These are phyloP conservation scores for Oxyria digyna DNA, from an alignment of 148 eudicot genomes.

Conservation along the genomic window DNA sequence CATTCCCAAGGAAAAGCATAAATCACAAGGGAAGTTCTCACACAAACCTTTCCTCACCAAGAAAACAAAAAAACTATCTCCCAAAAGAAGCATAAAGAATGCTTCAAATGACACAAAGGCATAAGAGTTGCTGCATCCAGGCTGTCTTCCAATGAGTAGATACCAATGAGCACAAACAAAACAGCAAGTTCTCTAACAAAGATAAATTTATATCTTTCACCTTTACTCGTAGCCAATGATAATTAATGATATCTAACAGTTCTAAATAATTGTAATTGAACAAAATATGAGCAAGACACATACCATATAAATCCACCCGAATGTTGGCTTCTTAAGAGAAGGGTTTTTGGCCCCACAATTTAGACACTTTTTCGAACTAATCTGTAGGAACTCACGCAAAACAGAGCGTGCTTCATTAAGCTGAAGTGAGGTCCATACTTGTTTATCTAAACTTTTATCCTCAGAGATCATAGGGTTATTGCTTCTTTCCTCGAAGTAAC, in stretches of 20 bases:
- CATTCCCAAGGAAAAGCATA: background rate
- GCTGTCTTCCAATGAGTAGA: background rate
- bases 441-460: slow-evolving; percentile 15
- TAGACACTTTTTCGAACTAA: slow-evolving; percentile 23
- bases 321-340: slow-evolving; percentile 54
- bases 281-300: slow-evolving; percentile 6
- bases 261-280: background rate
- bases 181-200: background rate
- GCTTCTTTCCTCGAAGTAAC: slow-evolving; percentile 28
- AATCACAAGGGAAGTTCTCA: background rate
- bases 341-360: slow-evolving; percentile 44
- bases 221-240: background rate
- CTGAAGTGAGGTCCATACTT: slow-evolving; percentile 64
- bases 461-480: slow-evolving; percentile 23
- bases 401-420: slow-evolving; percentile 58
- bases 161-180: background rate
- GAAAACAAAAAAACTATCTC: too few species aligned
- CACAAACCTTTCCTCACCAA: background rate
- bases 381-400: slow-evolving; percentile 39
- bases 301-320: slow-evolving; percentile 92
- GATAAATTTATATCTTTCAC: background rate
- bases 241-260: background rate
- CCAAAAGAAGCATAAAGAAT: background rate
- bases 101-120: background rate
- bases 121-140: background rate